Evolutionary conservation across 2,329 filamentous ascomycete species (phyloP).

Genomic region (Colletotrichum tofieldiae): DNA sequence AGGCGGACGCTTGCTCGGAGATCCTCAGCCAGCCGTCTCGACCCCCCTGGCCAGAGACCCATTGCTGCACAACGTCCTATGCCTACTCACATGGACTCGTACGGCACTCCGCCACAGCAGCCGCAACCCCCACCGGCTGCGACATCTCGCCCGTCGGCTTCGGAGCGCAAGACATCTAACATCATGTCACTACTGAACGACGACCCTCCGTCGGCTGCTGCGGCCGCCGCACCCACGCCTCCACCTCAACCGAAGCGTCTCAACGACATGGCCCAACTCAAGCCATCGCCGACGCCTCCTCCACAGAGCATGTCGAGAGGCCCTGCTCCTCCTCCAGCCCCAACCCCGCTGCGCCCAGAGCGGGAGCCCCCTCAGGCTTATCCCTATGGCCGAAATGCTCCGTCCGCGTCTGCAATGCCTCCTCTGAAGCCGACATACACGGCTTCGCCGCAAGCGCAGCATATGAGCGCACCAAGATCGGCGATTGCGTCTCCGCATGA

Average conservation of each 20-base stretch:
- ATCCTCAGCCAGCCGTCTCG: constrained; percentile 52
- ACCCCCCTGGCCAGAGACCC: constrained; percentile 46
- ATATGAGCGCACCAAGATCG: constrained; percentile 61
- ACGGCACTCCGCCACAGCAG: constrained; percentile 50
- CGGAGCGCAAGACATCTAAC: constrained; percentile 73
- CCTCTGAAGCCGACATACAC: constrained; percentile 68
- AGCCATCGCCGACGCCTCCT: constrained; percentile 67
- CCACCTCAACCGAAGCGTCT: constrained; percentile 63
- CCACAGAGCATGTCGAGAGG: constrained; percentile 63
- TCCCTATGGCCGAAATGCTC: constrained; percentile 60
- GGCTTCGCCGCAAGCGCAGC: constrained; percentile 66
- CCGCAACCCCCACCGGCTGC: constrained; percentile 57
- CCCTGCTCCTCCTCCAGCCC: constrained; percentile 53
- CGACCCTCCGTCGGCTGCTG: constrained; percentile 65
- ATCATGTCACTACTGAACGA: constrained; percentile 77
- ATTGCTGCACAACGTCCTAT: constrained; percentile 48
- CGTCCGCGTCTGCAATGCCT: constrained; percentile 64
- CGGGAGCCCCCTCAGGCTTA: constrained; percentile 65
- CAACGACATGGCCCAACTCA: constrained; percentile 60
- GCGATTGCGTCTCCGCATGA: constrained; percentile 60
- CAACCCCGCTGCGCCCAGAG: constrained; percentile 64
- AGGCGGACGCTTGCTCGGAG: constrained; percentile 59
- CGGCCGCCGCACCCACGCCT: constrained; percentile 43
- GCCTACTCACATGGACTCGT: constrained; percentile 51
- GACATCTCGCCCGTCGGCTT: constrained; percentile 57